phyloP scores from a whole-genome alignment of 2,329 filamentous ascomycete species.

The Zopfia rhizophila region DNA sequence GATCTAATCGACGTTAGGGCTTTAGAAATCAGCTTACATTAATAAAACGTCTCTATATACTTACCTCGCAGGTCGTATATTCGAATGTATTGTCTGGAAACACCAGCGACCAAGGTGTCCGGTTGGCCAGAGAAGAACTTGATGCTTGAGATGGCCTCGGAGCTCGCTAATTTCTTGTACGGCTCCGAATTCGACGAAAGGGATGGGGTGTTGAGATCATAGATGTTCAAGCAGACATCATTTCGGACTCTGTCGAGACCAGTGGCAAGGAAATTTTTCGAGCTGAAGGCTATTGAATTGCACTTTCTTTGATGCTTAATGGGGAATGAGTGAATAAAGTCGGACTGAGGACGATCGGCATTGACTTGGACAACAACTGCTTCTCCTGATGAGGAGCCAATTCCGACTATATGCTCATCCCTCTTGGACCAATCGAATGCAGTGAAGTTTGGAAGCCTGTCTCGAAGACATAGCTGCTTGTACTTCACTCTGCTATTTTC shows the following conservation, averaged over 20 bases:
- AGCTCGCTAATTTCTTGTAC: slow-evolving; percentile 67
- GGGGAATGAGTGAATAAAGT: slow-evolving; percentile 70
- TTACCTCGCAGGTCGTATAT: slow-evolving; percentile 82
- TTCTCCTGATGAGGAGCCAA: slow-evolving; percentile 79
- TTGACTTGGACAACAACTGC: slow-evolving; percentile 79
- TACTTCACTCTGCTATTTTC: slow-evolving; percentile 58
- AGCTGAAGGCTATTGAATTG: slow-evolving; percentile 84
- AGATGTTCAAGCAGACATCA: slow-evolving; percentile 84
- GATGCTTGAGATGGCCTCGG: slow-evolving; percentile 81
- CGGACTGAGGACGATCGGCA: slow-evolving; percentile 61
- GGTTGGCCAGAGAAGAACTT: slow-evolving; percentile 84
- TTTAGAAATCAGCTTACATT: no score
- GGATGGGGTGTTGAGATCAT: slow-evolving; percentile 74
- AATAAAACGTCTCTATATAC: slow-evolving; percentile 37
- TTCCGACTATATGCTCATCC: slow-evolving; percentile 73
- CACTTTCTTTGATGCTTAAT: slow-evolving; percentile 81
- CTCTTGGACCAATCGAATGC: slow-evolving; percentile 73
- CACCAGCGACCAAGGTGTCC: slow-evolving; percentile 77
- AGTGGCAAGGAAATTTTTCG: slow-evolving; percentile 75
- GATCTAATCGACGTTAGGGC: slow-evolving; percentile 43
- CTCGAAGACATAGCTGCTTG: slow-evolving; percentile 63
- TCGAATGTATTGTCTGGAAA: slow-evolving; percentile 78
- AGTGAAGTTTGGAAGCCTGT: slow-evolving; percentile 68
- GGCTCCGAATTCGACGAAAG: slow-evolving; percentile 63
- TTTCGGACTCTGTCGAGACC: slow-evolving; percentile 83